Percentiles rank a stretch among this genome's conserved stretches.
phyloP scores from a whole-genome alignment of 352 stramenopile species.

The Globisporangium irregulare region DNA sequence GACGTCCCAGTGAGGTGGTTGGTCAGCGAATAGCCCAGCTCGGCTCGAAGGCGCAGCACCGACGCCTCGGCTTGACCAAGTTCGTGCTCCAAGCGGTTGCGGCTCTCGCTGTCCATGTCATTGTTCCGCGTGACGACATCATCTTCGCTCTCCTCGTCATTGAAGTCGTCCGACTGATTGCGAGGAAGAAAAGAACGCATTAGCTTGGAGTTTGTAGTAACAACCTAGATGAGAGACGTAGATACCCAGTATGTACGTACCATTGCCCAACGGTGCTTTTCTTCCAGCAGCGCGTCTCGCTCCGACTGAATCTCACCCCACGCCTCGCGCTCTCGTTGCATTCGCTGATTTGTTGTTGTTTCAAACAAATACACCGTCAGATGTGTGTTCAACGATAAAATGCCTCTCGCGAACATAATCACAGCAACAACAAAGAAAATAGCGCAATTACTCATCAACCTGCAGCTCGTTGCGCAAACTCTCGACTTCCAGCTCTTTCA shows the following conservation, averaged over 20 bases:
- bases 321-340: constrained; percentile 69
- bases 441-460: constrained; percentile 11
- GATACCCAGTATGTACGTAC: constrained; percentile 21
- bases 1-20: constrained; percentile 76
- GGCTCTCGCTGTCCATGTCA: constrained; percentile 48
- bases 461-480: constrained; percentile 51
- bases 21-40: constrained; percentile 72
- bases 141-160: constrained; percentile 31
- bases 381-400: neutral
- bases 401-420: neutral
- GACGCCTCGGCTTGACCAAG: constrained; percentile 67
- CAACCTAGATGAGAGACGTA: neutral
- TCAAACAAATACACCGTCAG: neutral
- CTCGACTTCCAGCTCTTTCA: constrained; percentile 51
- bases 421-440: neutral
- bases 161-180: constrained; percentile 63
- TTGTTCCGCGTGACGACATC: constrained; percentile 17
- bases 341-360: constrained; percentile 29
- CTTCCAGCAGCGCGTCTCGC: constrained; percentile 69
- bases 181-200: constrained; percentile 1
- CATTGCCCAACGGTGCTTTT: constrained; percentile 86
- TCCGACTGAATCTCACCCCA: constrained; percentile 81
- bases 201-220: neutral
- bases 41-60: constrained; percentile 66
- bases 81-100: constrained; percentile 60